Conservation (phyloP, 306 rosid species). For the Quercus suber region DNA sequence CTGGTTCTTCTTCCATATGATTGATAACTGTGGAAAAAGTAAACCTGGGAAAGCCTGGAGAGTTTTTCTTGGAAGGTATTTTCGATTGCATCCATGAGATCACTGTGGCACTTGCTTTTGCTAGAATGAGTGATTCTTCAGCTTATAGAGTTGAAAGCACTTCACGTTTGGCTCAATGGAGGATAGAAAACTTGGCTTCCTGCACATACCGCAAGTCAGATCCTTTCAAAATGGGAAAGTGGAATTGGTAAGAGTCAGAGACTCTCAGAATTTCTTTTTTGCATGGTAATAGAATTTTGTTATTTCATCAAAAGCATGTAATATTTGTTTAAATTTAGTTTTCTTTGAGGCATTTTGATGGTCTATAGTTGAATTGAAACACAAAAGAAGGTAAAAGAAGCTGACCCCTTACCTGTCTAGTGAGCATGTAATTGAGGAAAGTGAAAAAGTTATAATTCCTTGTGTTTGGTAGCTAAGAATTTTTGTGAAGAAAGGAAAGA, state of each 20-base stretch:
- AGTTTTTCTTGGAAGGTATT: conserved; percentile 67
- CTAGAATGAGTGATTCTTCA: conserved; percentile 89
- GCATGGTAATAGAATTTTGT: neutral
- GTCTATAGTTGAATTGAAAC: neutral
- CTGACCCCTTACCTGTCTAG: neutral
- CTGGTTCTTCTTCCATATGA: neutral
- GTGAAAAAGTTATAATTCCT: neutral
- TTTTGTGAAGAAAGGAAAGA: neutral
- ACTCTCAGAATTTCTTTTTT: neutral
- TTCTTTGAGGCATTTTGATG: neutral
- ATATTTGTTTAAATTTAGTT: neutral
- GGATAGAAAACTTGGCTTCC: conserved; percentile 86
- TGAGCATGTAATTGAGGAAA: conserved; percentile 3
- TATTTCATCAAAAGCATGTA: neutral
- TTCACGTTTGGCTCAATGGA: conserved; percentile 96
- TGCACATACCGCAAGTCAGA: conserved; percentile 97
- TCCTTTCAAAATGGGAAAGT: conserved; percentile 92
- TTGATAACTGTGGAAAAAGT: conserved; percentile 27
- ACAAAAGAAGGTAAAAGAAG: neutral
- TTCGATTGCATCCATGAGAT: conserved; percentile 97
- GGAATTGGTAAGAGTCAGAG: conserved; percentile 74
- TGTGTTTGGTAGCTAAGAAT: conserved; percentile 18
- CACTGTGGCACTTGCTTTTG: conserved; percentile 69
- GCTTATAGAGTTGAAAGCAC: conserved; percentile 91
- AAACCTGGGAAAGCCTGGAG: conserved; percentile 99